A percentile compares a stretch with the other conserved stretches of the same genome.
Evolutionary conservation across 2,329 filamentous ascomycete genomes (phyloP).

Genomic region (Juglanconis juglandina): DNA sequence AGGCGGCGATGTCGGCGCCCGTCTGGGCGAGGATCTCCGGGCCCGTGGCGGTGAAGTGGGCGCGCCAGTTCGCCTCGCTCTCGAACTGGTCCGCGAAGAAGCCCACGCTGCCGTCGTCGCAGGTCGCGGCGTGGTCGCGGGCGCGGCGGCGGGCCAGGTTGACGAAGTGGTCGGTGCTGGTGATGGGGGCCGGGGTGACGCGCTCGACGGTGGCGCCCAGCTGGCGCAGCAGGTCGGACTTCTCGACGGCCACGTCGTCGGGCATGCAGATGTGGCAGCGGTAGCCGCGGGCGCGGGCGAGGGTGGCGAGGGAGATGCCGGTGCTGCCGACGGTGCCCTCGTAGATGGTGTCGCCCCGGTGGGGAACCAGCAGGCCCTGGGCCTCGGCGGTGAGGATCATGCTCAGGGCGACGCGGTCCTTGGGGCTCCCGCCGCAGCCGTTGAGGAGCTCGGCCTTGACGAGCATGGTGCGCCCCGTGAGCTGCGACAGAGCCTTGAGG

Average conservation of each 20-base stretch:
- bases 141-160: conserved; percentile 82
- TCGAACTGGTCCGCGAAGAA: conserved; percentile 98
- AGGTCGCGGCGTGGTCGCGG: conserved; percentile 62
- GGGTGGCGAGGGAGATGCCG: conserved; percentile 86
- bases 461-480: conserved; percentile 83
- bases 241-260: conserved; percentile 82
- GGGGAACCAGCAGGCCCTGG: conserved; percentile 69
- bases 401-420: conserved; percentile 87
- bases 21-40: conserved; percentile 86
- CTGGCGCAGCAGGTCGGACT: conserved; percentile 82
- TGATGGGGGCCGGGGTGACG: conserved; percentile 86
- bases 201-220: conserved; percentile 91
- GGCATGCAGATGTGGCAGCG: conserved; percentile 97
- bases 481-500: conserved; percentile 80
- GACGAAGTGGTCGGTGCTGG: conserved; percentile 91
- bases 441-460: conserved; percentile 97
- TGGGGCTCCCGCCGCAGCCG: conserved; percentile 88
- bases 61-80: conserved; percentile 80
- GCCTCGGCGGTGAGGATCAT: conserved; percentile 84
- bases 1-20: conserved; percentile 72
- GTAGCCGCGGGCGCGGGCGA: conserved; percentile 86
- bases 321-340: conserved; percentile 97
- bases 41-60: conserved; percentile 78
- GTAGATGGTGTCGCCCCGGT: conserved; percentile 90
- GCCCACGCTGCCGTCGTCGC: conserved; percentile 63